phyloP scores from a whole-genome alignment of 192 early-diverging fungal genomes.

The Mortierella alpina region DNA sequence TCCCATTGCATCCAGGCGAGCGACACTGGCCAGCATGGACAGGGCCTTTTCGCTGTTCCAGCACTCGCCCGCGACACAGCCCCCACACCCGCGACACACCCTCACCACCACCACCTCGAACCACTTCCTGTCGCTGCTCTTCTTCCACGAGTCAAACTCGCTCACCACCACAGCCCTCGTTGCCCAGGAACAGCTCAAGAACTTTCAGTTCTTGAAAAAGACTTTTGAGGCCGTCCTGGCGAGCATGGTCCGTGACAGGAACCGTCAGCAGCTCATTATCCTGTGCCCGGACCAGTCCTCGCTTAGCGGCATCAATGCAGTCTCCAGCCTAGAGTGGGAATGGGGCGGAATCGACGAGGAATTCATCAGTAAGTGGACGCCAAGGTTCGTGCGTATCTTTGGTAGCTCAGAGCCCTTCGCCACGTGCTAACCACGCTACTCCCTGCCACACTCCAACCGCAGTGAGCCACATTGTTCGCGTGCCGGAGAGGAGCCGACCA shows the following conservation, averaged over 20 bases:
- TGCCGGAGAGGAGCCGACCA: conserved; percentile 40
- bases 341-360: conserved; percentile 54
- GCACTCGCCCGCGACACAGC: neutral
- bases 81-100: neutral
- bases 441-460: neutral
- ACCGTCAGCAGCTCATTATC: conserved; percentile 33
- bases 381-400: neutral
- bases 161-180: conserved; percentile 23
- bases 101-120: conserved; percentile 33
- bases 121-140: conserved; percentile 43
- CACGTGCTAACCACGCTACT: neutral
- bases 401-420: neutral
- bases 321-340: conserved; percentile 43
- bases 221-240: conserved; percentile 26
- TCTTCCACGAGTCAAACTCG: conserved; percentile 46
- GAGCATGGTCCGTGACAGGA: conserved; percentile 22
- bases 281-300: conserved; percentile 41
- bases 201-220: conserved; percentile 28
- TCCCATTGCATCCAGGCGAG: neutral
- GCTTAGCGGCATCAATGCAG: conserved; percentile 26
- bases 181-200: conserved; percentile 31
- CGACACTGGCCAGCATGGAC: neutral
- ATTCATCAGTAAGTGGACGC: conserved; percentile 25
- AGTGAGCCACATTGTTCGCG: conserved; percentile 43
- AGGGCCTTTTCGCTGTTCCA: neutral